Conservation (phyloP, 2,329 filamentous ascomycete genomes). For the Madurella fahalii region DNA sequence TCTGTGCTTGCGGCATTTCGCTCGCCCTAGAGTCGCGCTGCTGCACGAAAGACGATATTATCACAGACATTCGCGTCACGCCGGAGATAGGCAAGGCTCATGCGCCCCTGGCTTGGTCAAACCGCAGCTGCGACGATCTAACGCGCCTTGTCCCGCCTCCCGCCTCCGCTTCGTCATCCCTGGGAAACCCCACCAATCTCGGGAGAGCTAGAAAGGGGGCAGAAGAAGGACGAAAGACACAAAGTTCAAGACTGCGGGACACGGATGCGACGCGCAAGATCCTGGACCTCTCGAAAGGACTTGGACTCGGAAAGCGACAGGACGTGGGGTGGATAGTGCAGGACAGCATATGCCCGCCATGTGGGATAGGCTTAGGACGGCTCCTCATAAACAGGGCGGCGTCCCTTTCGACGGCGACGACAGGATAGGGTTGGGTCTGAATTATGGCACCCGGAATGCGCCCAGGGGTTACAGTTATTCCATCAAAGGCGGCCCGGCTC, state of each 20-base stretch:
- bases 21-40: not conserved
- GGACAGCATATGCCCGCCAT: conserved; percentile 23
- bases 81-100: conserved; percentile 14
- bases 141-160: conserved; percentile 13
- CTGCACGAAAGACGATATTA: not conserved
- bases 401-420: conserved; percentile 18
- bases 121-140: conserved; percentile 23
- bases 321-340: too few relatives aligned
- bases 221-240: not conserved
- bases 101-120: conserved; percentile 17
- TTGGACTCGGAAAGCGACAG: not conserved
- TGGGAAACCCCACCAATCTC: conserved; percentile 8
- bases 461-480: conserved; percentile 34
- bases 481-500: conserved; percentile 34
- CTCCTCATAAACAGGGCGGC: conserved; percentile 18
- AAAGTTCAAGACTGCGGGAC: not conserved
- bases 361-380: conserved; percentile 36
- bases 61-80: not conserved
- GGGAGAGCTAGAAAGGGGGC: conserved; percentile 4
- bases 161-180: conserved; percentile 5
- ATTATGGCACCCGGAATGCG: conserved; percentile 16
- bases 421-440: conserved; percentile 20
- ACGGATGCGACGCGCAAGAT: not conserved
- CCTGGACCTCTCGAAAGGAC: not conserved
- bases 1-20: not conserved